These are phyloP conservation scores for Volvox reticuliferus DNA, from an alignment of 139 green algal genomes.

Conservation along the genomic window DNA sequence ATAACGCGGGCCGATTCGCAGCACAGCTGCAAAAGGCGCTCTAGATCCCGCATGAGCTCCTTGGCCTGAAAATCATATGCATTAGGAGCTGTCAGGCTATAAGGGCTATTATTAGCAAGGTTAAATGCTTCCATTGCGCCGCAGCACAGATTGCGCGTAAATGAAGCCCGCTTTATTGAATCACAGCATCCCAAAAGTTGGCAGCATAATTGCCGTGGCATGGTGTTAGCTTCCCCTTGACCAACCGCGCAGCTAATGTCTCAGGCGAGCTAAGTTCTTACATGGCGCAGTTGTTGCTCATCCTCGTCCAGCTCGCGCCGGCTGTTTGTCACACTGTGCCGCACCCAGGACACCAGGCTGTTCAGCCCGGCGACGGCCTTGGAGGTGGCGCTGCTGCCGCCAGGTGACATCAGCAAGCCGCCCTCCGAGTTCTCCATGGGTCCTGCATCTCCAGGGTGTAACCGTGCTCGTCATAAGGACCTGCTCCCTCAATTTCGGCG, in stretches of 20 bases:
- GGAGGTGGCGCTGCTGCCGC: neutral
- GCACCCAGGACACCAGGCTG: conserved; percentile 51
- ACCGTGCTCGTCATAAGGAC: neutral
- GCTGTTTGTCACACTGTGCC: conserved; percentile 23
- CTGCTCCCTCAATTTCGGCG: neutral
- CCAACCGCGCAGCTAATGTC: no score
- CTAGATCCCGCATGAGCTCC: conserved; percentile 64
- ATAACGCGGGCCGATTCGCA: conserved; percentile 45
- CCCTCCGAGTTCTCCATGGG: neutral
- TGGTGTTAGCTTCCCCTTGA: no score
- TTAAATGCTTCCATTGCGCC: no score
- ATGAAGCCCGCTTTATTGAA: no score
- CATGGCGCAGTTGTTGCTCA: conserved; percentile 44
- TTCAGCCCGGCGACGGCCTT: conserved; percentile 46
- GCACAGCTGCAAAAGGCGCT: conserved; percentile 55
- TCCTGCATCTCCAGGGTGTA: neutral
- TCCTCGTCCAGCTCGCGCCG: conserved; percentile 50
- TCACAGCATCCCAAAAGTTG: no score
- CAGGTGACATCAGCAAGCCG: neutral
- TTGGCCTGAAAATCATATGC: conserved; percentile 30
- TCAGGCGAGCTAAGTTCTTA: neutral
- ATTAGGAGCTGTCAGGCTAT: no score
- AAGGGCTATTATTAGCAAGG: no score
- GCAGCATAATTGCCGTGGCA: no score
- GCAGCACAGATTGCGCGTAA: no score